Base-by-base conservation (phyloP, 2,329 filamentous ascomycete genomes). In the Penicillium hordei region DNA sequence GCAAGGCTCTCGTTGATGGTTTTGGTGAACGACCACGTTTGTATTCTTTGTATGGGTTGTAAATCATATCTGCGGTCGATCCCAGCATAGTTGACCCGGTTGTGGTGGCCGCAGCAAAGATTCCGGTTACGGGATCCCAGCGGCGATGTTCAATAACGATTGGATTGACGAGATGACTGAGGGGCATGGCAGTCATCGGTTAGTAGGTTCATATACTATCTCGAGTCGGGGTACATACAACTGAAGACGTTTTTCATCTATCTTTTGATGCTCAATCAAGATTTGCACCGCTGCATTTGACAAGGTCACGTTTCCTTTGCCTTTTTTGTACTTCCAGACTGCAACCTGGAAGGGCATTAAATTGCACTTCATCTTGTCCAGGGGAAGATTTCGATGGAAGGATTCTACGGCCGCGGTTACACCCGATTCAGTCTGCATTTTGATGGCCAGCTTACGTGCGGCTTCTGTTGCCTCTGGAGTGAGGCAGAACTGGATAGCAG, bases 401-500 rank as follows among this genome's bases (percentile, higher is more conserved):
- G 72, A 77, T 38, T 75, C 68, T 3, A 76, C 79, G 1, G 78
- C 79, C 2, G 67, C 60, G 13, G 74, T 59, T 9, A 74, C 75
- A 1, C 79, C 80, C 1, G 68, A 68, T 59, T 82, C 81, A 4
- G 59, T 55, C 13, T 71, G 69, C 68, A 82, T 81, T 33, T 70
- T 76, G 1, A 27, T 21, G 6, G 29, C 66, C 13, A 82, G 69
- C 1, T 70, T 68, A 4, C 69, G 62, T 0, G 79, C 81, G 5
- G 72, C 69, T 5, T 64, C 62, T 10, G 67, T 63, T 10, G 73
- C 75, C 40, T 76, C 69, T 0, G 73, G 68, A 3, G 70, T 75
- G 0, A 82, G 69, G 51, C 77, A 80, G 52, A 72, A 76, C 5
- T 60, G 65, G 42, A 84, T 83, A 5, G 78, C 80, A 1, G 74